These are phyloP conservation scores for Metschnikowia noctiluminum DNA, from an alignment of 805 yeast genomes.

Conservation along the genomic window DNA sequence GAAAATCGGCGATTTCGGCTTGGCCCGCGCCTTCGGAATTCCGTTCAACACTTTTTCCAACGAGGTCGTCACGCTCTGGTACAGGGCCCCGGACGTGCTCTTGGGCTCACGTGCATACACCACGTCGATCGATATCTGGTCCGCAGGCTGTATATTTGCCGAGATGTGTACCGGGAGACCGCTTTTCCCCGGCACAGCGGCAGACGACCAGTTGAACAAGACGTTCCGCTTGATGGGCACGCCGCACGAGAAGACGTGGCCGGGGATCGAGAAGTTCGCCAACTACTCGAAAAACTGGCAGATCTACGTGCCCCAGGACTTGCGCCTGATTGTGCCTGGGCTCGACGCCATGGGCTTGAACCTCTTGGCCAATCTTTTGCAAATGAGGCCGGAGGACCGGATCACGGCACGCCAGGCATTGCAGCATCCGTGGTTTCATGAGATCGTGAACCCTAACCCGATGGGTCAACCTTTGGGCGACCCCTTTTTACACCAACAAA, in stretches of 20 bases:
- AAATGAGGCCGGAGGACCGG: constrained; percentile 61
- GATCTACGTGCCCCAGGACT: constrained; percentile 83
- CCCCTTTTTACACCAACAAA: constrained; percentile 28
- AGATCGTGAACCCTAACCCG: constrained; percentile 48
- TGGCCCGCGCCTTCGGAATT: constrained; percentile 96
- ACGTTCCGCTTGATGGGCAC: constrained; percentile 95
- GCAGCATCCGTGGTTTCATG: constrained; percentile 80
- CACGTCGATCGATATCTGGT: constrained; percentile 97
- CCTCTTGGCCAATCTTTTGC: constrained; percentile 54
- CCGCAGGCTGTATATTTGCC: constrained; percentile 96
- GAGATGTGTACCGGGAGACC: constrained; percentile 99
- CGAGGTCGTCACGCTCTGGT: constrained; percentile 97
- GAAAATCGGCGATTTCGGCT: constrained; percentile 93
- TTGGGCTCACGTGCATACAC: constrained; percentile 94
- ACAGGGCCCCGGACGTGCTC: constrained; percentile 94
- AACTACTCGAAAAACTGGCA: constrained; percentile 84
- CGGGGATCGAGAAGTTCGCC: constrained; percentile 88
- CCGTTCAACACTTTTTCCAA: constrained; percentile 97
- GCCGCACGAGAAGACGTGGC: constrained; percentile 95
- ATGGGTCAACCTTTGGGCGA: constrained; percentile 31
- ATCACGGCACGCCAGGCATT: constrained; percentile 59
- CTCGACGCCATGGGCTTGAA: constrained; percentile 69
- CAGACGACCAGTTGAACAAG: constrained; percentile 90
- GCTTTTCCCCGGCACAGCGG: constrained; percentile 91
- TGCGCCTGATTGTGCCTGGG: constrained; percentile 63